Evolutionary conservation across 371 early-diverging fungal genomes (phyloP), one percentile per base, ranked within the genome.

Genomic region (Apophysomyces trapeziformis): DNA sequence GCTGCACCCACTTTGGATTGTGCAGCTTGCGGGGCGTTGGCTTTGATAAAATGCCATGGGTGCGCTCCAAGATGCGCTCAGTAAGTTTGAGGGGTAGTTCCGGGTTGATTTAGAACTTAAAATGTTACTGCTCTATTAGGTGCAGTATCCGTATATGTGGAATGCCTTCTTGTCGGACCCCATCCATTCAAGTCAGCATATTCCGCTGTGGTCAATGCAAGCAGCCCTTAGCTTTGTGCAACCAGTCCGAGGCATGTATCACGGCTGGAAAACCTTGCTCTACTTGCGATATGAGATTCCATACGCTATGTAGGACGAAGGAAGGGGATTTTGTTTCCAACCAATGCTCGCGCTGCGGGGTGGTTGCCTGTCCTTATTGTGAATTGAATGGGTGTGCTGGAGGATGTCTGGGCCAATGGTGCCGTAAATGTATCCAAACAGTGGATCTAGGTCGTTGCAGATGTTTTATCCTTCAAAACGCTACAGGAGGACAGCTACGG

Each of bases 11-110:
- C 63, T 35, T 38, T 73, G 8, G 56, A 64, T 8, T 73, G 73
- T 35, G 43, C 39, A 4, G 45, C 58, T 14, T 73, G 73, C 44
- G 73, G 73, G 0, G 41, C 64, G n/a, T 32, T 73, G 3, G 37
- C 61, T 1, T 38, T 69, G 7, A 62, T 64, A 9, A 68, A 65
- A 50, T 73, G 73, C 57, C 43, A 38, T 1, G 21, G 36, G 7
- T 73, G 73, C 58, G 69, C 73, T 8, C 73, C 73, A 36, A 45
- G 46, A n/a, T 73, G 73, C 18, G 73, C 68, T 47, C 65, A 66
- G 64, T 67, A 60, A 59, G 58, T 11, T 26, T 26, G 32, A 1
- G 32, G 32, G 32, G 2, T 26, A 26, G 32, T 2, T 26, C 32
- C 16, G 8, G 16, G 58, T n/a, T 63, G 14, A 18, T 45, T 44